These are phyloP conservation scores for Fusarium hainanense DNA, from an alignment of 2,329 filamentous ascomycete genomes.

Conservation along the genomic window DNA sequence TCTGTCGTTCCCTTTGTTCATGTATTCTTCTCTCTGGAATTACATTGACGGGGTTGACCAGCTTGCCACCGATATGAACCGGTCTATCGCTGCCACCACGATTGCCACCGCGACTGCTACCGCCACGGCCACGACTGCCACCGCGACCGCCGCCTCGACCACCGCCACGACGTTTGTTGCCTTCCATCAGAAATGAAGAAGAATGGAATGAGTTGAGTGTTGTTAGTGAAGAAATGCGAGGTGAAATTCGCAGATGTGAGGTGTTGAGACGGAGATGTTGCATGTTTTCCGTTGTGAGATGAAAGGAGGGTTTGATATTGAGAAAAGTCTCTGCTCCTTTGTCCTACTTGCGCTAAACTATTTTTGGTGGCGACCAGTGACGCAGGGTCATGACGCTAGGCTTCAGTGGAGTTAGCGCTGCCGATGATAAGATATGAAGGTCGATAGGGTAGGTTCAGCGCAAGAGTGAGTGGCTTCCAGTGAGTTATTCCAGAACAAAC, in stretches of 20 bases:
- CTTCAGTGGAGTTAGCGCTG: not conserved
- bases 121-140: constrained; percentile 2
- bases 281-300: constrained; percentile 16
- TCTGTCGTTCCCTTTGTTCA: not conserved
- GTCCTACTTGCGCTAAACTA: not conserved
- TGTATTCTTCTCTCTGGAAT: not conserved
- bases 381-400: not conserved
- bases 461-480: not conserved
- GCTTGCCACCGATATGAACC: not conserved
- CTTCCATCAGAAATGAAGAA: constrained; percentile 15
- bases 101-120: constrained; percentile 1
- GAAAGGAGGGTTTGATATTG: constrained; percentile 12
- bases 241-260: not conserved
- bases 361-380: not conserved
- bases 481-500: not conserved
- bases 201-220: not conserved
- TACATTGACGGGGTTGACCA: not conserved
- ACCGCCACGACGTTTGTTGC: constrained; percentile 14
- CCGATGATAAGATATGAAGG: not conserved
- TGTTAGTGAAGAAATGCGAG: not conserved
- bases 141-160: constrained; percentile 23
- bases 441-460: not conserved
- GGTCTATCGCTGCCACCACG: not conserved
- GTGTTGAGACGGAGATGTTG: constrained; percentile 18
- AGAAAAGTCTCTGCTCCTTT: constrained; percentile 29